A percentile compares a stretch with the other conserved stretches of the same genome.
Evolutionary conservation across 345 rosid genomes (phyloP).

Genomic region (Passiflora organensis): DNA sequence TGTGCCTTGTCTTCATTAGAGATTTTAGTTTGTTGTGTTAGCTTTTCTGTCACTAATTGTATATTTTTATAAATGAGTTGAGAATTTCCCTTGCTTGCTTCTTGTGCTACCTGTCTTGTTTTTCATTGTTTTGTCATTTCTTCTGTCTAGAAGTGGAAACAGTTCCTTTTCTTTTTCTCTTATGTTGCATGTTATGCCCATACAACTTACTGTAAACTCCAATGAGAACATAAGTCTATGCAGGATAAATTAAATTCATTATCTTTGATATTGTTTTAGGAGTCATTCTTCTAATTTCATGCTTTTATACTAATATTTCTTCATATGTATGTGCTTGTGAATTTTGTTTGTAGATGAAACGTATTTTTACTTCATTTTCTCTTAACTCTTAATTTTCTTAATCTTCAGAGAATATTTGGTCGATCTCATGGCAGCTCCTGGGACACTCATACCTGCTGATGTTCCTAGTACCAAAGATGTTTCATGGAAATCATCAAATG

Average conservation of each 20-base stretch:
- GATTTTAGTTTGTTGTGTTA: not conserved
- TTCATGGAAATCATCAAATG: constrained; percentile 41
- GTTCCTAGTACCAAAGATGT: constrained; percentile 53
- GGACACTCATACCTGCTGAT: constrained; percentile 98
- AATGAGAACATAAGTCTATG: no score
- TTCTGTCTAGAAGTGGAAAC: no score
- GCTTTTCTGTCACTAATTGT: not conserved
- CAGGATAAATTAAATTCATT: no score
- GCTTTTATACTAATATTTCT: not conserved
- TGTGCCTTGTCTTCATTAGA: constrained; percentile 22
- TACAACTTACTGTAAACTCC: no score
- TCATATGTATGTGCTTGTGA: not conserved
- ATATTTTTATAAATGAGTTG: no score
- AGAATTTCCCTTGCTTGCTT: no score
- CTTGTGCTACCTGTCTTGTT: no score
- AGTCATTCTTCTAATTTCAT: not conserved
- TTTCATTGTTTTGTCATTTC: no score
- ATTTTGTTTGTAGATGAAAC: constrained; percentile 7
- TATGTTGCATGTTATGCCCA: no score
- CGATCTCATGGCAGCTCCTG: constrained; percentile 99
- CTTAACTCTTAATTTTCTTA: constrained; percentile 24
- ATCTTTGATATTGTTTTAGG: no score
- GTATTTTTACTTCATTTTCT: constrained; percentile 1
- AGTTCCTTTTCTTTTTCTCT: no score
- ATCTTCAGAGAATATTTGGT: constrained; percentile 90